Conservation (phyloP, 345 rosid species). For the Aethionema arabicum region DNA sequence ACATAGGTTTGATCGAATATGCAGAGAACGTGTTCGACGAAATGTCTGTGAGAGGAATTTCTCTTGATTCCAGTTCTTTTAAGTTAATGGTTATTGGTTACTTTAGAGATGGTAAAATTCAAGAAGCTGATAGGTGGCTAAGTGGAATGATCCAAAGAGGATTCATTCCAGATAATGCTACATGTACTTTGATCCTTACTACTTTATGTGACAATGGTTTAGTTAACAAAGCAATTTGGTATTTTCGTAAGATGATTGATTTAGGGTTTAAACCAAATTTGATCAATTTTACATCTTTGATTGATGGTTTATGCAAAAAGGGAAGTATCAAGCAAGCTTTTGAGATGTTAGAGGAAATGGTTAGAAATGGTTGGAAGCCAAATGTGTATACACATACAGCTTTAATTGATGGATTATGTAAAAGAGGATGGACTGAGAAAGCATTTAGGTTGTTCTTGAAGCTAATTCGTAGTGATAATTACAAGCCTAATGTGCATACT, state of each 20-base stretch:
- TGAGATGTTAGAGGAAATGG: slow-evolving; percentile 87
- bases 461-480: slow-evolving; percentile 71
- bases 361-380: slow-evolving; percentile 71
- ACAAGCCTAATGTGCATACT: slow-evolving; percentile 78
- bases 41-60: slow-evolving; percentile 65
- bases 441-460: slow-evolving; percentile 85
- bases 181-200: slow-evolving; percentile 57
- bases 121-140: slow-evolving; percentile 73
- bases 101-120: slow-evolving; percentile 57
- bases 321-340: slow-evolving; percentile 89
- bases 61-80: slow-evolving; percentile 53
- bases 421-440: slow-evolving; percentile 92
- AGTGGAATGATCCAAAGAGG: slow-evolving; percentile 62
- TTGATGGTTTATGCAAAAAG: slow-evolving; percentile 70
- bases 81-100: slow-evolving; percentile 64
- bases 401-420: slow-evolving; percentile 82
- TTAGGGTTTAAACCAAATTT: slow-evolving; percentile 71
- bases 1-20: slow-evolving; percentile 53
- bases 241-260: slow-evolving; percentile 59
- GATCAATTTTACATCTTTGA: slow-evolving; percentile 76
- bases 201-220: slow-evolving; percentile 62
- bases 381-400: slow-evolving; percentile 80
- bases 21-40: slow-evolving; percentile 73
- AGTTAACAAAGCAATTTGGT: slow-evolving; percentile 59
- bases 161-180: slow-evolving; percentile 64